These are phyloP conservation scores for Solidago caesia DNA, from an alignment of 129 eudicot genomes.

Conservation along the genomic window DNA sequence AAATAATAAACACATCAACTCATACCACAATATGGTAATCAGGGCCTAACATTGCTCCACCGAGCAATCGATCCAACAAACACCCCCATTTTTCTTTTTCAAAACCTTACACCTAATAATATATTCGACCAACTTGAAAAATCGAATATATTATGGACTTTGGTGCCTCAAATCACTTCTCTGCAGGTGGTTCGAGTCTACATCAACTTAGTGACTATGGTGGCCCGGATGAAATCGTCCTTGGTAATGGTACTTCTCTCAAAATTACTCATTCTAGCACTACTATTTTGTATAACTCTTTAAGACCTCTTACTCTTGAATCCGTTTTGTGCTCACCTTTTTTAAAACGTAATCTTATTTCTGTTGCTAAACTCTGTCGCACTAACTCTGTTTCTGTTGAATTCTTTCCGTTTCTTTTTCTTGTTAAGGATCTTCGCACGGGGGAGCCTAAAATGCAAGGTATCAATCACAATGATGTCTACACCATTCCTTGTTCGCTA, in stretches of 20 bases:
- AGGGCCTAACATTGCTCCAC: too few relatives aligned
- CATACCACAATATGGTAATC: too few relatives aligned
- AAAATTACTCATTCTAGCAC: background rate
- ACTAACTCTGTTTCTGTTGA: background rate
- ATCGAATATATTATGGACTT: too few relatives aligned
- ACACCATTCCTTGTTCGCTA: background rate
- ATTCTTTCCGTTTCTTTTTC: conserved; percentile 1
- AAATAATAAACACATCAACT: too few relatives aligned
- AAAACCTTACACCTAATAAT: too few relatives aligned
- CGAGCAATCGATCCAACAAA: too few relatives aligned
- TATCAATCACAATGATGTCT: background rate
- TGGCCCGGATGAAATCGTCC: conserved; percentile 2
- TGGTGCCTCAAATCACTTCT: background rate
- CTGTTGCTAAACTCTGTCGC: background rate
- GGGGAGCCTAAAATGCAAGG: background rate
- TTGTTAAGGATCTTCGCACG: background rate
- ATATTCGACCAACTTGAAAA: too few relatives aligned
- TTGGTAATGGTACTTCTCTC: background rate
- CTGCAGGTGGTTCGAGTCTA: too few relatives aligned
- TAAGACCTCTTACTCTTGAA: background rate
- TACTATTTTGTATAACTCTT: background rate
- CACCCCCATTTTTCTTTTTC: too few relatives aligned
- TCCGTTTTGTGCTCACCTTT: background rate
- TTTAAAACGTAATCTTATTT: background rate
- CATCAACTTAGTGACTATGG: background rate